Base-by-base conservation (phyloP, 306 rosid genomes). In the Sesbania bispinosa region DNA sequence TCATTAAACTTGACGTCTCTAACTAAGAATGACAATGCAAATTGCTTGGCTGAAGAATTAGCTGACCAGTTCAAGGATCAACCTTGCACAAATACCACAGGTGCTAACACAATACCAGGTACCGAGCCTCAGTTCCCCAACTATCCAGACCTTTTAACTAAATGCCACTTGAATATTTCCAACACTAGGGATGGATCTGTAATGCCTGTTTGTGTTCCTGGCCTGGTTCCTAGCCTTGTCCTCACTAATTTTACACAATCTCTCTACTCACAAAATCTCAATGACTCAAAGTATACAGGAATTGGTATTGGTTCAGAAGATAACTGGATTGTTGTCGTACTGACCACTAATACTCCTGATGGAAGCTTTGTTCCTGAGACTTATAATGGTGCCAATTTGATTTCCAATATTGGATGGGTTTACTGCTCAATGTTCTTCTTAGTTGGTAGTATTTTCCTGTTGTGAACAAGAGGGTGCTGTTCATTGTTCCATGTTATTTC, bases 31-130 rank as follows among this genome's bases (percentile, higher is more conserved):
- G 83, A 88, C 2, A 88, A 94, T 45, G 99, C 99, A 26, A 82
- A 78, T 57, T 94, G 97, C 84, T 76, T 94, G 2, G 99, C 97
- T 8, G 84, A 78, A 35, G 68, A 86, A 79, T 54, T 94, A 0
- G 92, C 97, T 20, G 92, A 80, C 35, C 88, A 94, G 75, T 89
- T 91, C 80, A 89, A 87, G 90, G 50, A 76, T 45, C 85, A 85
- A 80, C 91, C 91, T 3, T 94, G 98, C 69, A 87, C 98, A 67
- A 94, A 94, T 86, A 66, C 89, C 48, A 89, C 98, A 24, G 98
- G 98, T 13, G 85, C 98, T 61, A 86, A 90, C 85, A 91, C 96
- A 0, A 80, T 94, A 20, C 88, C 88, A 32, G 98, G 98, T 65
- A 89, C 95, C 1, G 97, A 94, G 62, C 90, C 97, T 36, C 87